phyloP scores from a whole-genome alignment of 192 early-diverging fungal species.

The Coemansia sp. region DNA sequence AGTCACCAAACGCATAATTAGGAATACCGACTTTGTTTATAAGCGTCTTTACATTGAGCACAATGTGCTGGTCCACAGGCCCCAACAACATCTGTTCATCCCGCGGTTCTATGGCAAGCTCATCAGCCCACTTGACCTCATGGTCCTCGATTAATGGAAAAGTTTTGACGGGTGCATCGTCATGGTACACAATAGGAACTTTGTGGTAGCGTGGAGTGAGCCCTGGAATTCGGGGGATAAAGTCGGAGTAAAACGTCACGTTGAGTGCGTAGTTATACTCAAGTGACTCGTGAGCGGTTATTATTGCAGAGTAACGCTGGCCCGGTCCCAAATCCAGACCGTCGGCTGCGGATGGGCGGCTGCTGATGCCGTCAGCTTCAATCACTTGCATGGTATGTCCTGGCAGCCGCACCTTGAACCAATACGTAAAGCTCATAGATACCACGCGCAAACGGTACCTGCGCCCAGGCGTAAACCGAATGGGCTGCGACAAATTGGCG shows the following conservation, averaged over 20 bases:
- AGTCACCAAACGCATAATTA: slow-evolving; percentile 1
- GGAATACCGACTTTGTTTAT: neutral
- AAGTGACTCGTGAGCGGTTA: slow-evolving; percentile 61
- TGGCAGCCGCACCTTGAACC: slow-evolving; percentile 71
- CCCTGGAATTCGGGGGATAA: slow-evolving; percentile 47
- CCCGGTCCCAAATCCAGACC: slow-evolving; percentile 63
- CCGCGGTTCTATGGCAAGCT: slow-evolving; percentile 18
- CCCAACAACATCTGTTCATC: slow-evolving; percentile 50
- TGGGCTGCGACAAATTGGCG: slow-evolving; percentile 52
- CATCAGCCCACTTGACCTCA: slow-evolving; percentile 15
- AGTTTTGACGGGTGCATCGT: slow-evolving; percentile 53
- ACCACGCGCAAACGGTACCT: slow-evolving; percentile 79
- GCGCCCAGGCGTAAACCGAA: slow-evolving; percentile 69
- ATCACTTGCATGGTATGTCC: slow-evolving; percentile 75
- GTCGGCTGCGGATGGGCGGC: slow-evolving; percentile 56
- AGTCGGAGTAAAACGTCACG: slow-evolving; percentile 57
- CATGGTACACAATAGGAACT: slow-evolving; percentile 60
- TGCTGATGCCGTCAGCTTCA: slow-evolving; percentile 74
- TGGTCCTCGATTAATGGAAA: neutral
- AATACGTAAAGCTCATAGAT: slow-evolving; percentile 67
- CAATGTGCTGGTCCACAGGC: slow-evolving; percentile 39
- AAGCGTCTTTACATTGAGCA: neutral
- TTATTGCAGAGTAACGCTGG: slow-evolving; percentile 76
- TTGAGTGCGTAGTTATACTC: slow-evolving; percentile 68
- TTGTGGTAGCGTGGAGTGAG: slow-evolving; percentile 55